phyloP scores from a whole-genome alignment of 208 protist genomes.

The Wallacemonas sp. region DNA sequence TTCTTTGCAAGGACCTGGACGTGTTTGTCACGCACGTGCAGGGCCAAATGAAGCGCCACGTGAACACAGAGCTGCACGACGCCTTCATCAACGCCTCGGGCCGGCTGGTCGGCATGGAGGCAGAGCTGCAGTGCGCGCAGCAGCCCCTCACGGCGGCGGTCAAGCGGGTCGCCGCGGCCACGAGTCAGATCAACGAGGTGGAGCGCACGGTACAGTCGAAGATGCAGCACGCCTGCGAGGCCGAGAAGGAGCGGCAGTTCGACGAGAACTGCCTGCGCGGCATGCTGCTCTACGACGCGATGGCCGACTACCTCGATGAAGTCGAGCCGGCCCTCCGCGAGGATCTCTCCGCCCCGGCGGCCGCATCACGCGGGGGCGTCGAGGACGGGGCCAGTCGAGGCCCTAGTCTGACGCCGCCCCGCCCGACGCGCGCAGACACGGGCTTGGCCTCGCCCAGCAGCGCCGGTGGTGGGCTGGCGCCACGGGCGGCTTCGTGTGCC shows the following conservation, averaged over 20 bases:
- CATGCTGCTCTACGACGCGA: constrained; percentile 66
- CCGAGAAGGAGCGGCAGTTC: constrained; percentile 65
- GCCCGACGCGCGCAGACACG: too few species aligned
- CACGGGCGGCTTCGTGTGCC: too few species aligned
- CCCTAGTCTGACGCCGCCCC: neutral
- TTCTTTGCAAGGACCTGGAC: constrained; percentile 69
- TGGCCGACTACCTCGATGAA: constrained; percentile 47
- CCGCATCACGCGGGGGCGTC: neutral
- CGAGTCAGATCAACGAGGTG: constrained; percentile 37
- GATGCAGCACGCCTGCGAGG: constrained; percentile 48
- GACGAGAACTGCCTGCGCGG: constrained; percentile 54
- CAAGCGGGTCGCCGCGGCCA: constrained; percentile 46
- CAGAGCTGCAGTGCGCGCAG: constrained; percentile 72
- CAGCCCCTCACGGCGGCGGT: constrained; percentile 51
- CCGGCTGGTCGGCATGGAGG: constrained; percentile 70
- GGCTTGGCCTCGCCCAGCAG: too few species aligned
- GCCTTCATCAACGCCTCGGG: constrained; percentile 78
- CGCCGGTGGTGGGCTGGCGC: too few species aligned
- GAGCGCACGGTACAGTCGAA: constrained; percentile 39
- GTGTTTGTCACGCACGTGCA: constrained; percentile 57
- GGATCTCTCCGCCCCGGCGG: neutral
- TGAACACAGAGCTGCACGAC: constrained; percentile 78
- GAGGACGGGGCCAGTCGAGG: neutral
- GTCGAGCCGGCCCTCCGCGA: constrained; percentile 18
- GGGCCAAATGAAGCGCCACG: constrained; percentile 64